Conservation (phyloP, 2,329 filamentous ascomycete genomes). For the Phaeophleospora eucalypticola region DNA sequence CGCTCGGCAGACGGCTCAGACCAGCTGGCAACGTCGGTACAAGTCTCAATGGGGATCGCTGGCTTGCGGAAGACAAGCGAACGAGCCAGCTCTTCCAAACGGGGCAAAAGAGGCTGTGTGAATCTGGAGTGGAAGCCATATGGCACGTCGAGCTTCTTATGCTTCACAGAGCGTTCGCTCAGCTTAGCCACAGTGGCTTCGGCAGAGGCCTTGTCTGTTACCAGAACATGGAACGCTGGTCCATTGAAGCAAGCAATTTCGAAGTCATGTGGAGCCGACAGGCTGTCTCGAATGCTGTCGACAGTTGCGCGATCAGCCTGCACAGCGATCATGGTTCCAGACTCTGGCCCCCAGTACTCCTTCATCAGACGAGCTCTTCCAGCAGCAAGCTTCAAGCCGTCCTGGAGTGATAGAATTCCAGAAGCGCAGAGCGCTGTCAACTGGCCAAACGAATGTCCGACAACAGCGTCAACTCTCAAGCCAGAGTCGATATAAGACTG, state of each 20-base stretch:
- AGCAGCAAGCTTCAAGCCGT: slow-evolving; percentile 9
- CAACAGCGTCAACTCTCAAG: slow-evolving; percentile 4
- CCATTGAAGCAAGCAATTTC: slow-evolving; percentile 19
- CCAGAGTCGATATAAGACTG: slow-evolving; percentile 14
- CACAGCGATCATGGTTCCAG: slow-evolving; percentile 14
- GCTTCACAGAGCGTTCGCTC: neutral
- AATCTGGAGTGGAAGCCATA: slow-evolving; percentile 16
- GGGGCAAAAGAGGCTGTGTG: slow-evolving; percentile 5
- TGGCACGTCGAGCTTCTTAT: slow-evolving; percentile 11
- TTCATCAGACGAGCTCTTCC: slow-evolving; percentile 8
- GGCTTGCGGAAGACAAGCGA: slow-evolving; percentile 5
- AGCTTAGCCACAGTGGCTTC: neutral
- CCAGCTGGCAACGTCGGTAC: neutral
- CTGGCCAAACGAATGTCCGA: slow-evolving; percentile 17
- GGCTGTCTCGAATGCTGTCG: neutral
- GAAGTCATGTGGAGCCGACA: neutral
- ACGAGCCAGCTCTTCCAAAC: slow-evolving; percentile 4
- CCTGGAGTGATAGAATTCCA: slow-evolving; percentile 7
- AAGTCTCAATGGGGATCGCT: slow-evolving; percentile 6
- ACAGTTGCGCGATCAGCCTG: slow-evolving; percentile 3
- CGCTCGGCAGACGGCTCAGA: neutral
- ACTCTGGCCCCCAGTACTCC: slow-evolving; percentile 7
- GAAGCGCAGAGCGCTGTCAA: slow-evolving; percentile 9
- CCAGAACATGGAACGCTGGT: slow-evolving; percentile 5
- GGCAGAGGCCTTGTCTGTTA: no score